Evolutionary conservation across 305 asterid genomes (phyloP).

Genomic region (Vinca major): DNA sequence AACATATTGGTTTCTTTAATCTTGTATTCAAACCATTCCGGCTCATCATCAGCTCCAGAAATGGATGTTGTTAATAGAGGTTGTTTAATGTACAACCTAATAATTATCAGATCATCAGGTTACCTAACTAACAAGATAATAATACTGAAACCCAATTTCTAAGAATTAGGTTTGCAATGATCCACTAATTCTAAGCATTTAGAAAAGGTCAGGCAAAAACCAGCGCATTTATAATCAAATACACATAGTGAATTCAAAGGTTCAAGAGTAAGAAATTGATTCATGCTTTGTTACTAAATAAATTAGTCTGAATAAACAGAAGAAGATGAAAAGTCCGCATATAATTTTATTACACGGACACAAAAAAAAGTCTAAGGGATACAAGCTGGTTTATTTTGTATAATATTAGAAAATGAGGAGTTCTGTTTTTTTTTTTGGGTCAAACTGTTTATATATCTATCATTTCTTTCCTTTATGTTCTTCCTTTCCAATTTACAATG

Average conservation of each 20-base stretch:
- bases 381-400: background rate
- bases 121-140: background rate
- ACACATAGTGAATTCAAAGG: background rate
- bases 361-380: too few species aligned
- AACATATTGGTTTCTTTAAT: conserved; percentile 91
- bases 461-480: background rate
- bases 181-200: background rate
- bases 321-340: background rate
- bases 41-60: conserved; percentile 36
- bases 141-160: background rate
- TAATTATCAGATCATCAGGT: conserved; percentile 18
- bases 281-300: background rate
- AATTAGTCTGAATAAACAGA: background rate
- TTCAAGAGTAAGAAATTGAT: background rate
- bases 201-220: background rate
- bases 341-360: background rate
- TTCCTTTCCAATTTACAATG: background rate
- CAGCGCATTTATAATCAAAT: background rate
- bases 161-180: background rate
- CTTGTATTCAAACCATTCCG: conserved; percentile 92
- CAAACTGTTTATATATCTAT: background rate
- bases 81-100: conserved; percentile 78
- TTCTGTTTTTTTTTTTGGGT: too few species aligned
- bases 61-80: conserved; percentile 43
- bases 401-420: background rate